Conservation (phyloP, 192 early-diverging fungal species). For the Glomus cerebriforme region DNA sequence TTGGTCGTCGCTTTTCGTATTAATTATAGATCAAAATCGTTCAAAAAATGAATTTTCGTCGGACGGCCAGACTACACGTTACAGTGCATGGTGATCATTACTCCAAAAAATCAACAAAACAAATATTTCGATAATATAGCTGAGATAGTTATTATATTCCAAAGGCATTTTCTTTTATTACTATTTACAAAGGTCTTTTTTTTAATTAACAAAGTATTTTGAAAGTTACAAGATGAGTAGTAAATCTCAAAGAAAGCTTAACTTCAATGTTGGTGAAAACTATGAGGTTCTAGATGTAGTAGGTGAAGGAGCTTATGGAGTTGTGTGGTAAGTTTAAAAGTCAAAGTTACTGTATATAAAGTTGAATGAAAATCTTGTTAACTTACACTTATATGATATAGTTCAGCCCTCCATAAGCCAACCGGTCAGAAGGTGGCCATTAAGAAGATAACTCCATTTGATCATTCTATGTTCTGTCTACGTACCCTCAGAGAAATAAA, state of each 20-base stretch:
- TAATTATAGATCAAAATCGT: too few relatives aligned
- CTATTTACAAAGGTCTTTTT: too few relatives aligned
- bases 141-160: too few relatives aligned
- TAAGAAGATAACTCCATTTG: conserved; percentile 88
- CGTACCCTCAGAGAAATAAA: conserved; percentile 84
- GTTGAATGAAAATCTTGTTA: neutral
- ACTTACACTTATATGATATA: conserved; percentile 33
- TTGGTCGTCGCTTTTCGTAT: too few relatives aligned
- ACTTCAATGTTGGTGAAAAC: conserved; percentile 78
- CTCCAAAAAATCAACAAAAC: too few relatives aligned
- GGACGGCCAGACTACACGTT: too few relatives aligned
- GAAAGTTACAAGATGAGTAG: conserved; percentile 9
- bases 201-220: neutral
- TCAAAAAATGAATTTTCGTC: too few relatives aligned
- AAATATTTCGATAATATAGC: too few relatives aligned
- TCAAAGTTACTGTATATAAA: neutral
- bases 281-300: conserved; percentile 87
- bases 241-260: conserved; percentile 32
- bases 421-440: conserved; percentile 87
- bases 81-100: too few relatives aligned
- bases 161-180: too few relatives aligned
- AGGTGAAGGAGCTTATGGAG: conserved; percentile 92
- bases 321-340: conserved; percentile 79
- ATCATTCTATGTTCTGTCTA: conserved; percentile 82
- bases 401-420: conserved; percentile 79